Base-by-base conservation (phyloP, 2,329 filamentous ascomycete species). In the Claviceps paspali region DNA sequence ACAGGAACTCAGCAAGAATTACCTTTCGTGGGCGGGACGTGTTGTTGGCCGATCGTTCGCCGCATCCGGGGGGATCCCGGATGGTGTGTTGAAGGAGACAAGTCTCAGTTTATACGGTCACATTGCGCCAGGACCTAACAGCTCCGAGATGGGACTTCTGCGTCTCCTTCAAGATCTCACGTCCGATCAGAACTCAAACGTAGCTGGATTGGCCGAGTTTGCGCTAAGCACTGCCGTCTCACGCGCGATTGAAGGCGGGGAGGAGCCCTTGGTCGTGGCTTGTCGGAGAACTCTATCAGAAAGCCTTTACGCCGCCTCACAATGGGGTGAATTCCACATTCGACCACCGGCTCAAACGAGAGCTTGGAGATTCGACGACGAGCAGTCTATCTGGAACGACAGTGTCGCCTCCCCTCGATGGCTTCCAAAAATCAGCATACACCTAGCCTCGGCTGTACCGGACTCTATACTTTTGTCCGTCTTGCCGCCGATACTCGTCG, bases 11-110 rank as follows among this genome's bases (percentile, higher is more conserved):
- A 81, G 76, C 39, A 62, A 71, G 19, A 70, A 75, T 12, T 95
- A 91, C 52, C 62, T 85, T 1, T 63, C 82, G 1, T 98, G 92
- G 92, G 82, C 83, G 31, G 87, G 83, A 3, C 73, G 79, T 43
- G 80, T 87, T 2, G 65, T 96, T 31, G 91, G 92, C 6, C 74
- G 85, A 52, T 79, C 84, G 0, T 96, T 87, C 57, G 77, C 80
- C 28, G 72, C 82, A 12, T 82, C 76, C 21, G 86, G 86, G 2
- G 65, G 74, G 38, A 68, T 84, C 5, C 72, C 76, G 12, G 54
- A 63, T 26, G 71, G 71, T 34, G 62, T 82, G 32, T 54, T 79
- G 1, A 63, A 67, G 19, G 78, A 82, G 51, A 76, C 74, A 1
- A 62, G 62, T 12, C 55, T 80, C 5, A 56, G 61, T 11, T 59